Evolutionary conservation across 257 asterid genomes (phyloP).

Genomic region (Fraxinus pennsylvanica): DNA sequence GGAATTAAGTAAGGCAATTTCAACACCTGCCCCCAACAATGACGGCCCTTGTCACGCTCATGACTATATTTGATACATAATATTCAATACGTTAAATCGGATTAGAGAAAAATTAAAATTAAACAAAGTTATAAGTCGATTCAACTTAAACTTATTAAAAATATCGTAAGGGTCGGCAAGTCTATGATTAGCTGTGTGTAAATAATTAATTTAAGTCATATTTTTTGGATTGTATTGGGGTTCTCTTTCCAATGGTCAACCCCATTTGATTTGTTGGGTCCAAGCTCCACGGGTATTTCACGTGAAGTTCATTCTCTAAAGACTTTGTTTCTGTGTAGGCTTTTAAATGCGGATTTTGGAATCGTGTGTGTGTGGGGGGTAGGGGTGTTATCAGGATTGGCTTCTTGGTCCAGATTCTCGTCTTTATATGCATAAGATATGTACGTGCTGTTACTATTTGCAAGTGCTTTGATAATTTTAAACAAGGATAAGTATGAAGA

Average conservation of each 20-base stretch:
- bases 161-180: too few relatives aligned
- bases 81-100: background rate
- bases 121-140: background rate
- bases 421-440: background rate
- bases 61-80: background rate
- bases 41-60: constrained; percentile 7
- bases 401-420: background rate
- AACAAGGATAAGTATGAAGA: background rate
- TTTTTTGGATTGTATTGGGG: background rate
- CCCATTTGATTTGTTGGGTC: background rate
- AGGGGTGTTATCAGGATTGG: background rate
- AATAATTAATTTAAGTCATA: too few relatives aligned
- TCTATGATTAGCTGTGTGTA: too few relatives aligned
- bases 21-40: constrained; percentile 26
- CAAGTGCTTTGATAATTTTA: background rate
- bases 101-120: background rate
- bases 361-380: background rate
- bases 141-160: background rate
- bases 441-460: background rate
- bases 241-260: background rate
- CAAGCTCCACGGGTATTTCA: constrained; percentile 32
- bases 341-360: background rate
- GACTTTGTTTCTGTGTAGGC: background rate
- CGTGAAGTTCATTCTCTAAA: constrained; percentile 30
- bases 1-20: constrained; percentile 5